Conservation (phyloP, 768 basidiomycete genomes). For the Hemileccinum rubropunctum region DNA sequence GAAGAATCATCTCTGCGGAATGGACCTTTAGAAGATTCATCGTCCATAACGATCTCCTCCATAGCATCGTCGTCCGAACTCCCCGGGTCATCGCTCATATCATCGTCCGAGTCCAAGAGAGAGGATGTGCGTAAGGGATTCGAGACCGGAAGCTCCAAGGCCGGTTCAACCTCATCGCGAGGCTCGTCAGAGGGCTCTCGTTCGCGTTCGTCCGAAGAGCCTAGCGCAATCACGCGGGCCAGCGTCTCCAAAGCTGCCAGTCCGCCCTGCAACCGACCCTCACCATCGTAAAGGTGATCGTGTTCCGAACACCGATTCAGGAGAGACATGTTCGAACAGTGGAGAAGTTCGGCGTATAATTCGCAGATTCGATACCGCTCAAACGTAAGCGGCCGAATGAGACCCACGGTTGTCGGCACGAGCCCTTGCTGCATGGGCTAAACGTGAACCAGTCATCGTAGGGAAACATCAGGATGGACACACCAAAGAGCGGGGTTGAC, state of each 20-base stretch:
- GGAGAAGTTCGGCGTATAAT: slow-evolving; percentile 92
- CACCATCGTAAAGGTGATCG: slow-evolving; percentile 70
- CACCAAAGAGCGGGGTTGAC: slow-evolving; percentile 75
- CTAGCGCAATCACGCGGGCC: slow-evolving; percentile 76
- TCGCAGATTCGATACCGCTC: slow-evolving; percentile 97
- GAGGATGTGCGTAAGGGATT: slow-evolving; percentile 49
- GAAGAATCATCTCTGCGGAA: slow-evolving; percentile 27
- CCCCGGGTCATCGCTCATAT: slow-evolving; percentile 71
- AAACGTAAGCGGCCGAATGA: slow-evolving; percentile 78
- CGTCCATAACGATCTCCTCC: slow-evolving; percentile 81
- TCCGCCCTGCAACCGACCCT: slow-evolving; percentile 88
- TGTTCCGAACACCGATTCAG: slow-evolving; percentile 77
- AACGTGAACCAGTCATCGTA: slow-evolving; percentile 14
- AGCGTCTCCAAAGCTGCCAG: slow-evolving; percentile 81
- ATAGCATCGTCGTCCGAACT: slow-evolving; percentile 78
- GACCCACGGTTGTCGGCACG: slow-evolving; percentile 71
- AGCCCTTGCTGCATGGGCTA: slow-evolving; percentile 51
- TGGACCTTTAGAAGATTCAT: slow-evolving; percentile 46
- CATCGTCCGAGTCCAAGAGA: slow-evolving; percentile 69
- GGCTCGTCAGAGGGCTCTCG: slow-evolving; percentile 59
- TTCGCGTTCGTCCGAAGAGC: slow-evolving; percentile 51
- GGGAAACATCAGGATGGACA: slow-evolving; percentile 25
- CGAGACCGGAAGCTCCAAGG: slow-evolving; percentile 67
- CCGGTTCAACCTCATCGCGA: slow-evolving; percentile 54
- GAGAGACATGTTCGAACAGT: slow-evolving; percentile 97